Base-by-base conservation (phyloP, 805 yeast genomes). In the Saturnispora silvae region DNA sequence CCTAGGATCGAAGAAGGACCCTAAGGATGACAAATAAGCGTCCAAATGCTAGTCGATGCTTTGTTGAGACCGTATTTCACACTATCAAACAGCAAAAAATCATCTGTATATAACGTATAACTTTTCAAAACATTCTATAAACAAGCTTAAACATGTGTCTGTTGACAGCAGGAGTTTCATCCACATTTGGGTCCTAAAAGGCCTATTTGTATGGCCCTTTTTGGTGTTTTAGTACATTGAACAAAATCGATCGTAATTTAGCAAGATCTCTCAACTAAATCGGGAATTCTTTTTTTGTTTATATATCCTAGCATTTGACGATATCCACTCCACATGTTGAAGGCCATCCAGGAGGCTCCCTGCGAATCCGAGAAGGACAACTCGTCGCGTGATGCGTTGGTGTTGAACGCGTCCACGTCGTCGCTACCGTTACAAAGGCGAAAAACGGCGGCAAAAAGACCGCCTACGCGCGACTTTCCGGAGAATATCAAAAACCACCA, bases 1-100 rank as follows among this genome's bases (percentile, higher is more conserved):
- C 14, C 38, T 52, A 25, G 50, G 51, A 15, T 46, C 45, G 20
- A 43, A 53, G 34, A 49, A 53, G 28, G 37, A 43, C 7, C 44
- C 43, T 15, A 30, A 38, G 20, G 33, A 35, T 13, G 29, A 35
- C 14, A 32, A 23, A 19, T 15, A 22, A 18, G 22, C 13, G 17
- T 11, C 15, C 11, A 31, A 20, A 20, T 15, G 15, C 18, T 19
- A 13, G 15, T 8, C 8, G n/a, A n/a, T n/a, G n/a, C n/a, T n/a
- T n/a, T n/a, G n/a, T n/a, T n/a, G n/a, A n/a, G n/a, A n/a, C n/a
- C n/a, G n/a, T n/a, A n/a, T n/a, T n/a, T n/a, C n/a, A n/a, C n/a
- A n/a, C n/a, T n/a, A n/a, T n/a, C n/a, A n/a, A n/a, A n/a, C n/a
- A n/a, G n/a, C n/a, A n/a, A n/a, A n/a, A n/a, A n/a, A n/a, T n/a